phyloP scores from a whole-genome alignment of 2,329 filamentous ascomycete genomes.

The Aspergillus viridinutans region DNA sequence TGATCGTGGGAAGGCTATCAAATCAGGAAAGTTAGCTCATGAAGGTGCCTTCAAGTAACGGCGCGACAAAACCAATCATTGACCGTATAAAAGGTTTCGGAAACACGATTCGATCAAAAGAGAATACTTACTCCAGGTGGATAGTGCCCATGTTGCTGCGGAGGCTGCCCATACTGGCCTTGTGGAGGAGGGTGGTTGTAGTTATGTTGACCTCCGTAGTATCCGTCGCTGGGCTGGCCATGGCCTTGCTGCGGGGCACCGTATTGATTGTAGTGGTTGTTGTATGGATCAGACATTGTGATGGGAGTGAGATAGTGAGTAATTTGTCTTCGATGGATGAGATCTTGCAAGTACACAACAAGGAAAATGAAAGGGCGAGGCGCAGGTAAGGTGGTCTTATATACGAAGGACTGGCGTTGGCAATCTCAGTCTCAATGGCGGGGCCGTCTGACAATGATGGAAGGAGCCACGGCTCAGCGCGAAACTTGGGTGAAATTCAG shows the following conservation, averaged over 20 bases:
- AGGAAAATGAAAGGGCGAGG: background rate
- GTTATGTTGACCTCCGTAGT: constrained; percentile 18
- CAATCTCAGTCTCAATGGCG: background rate
- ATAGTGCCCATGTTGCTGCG: constrained; percentile 23
- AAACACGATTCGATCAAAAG: background rate
- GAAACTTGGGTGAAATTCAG: background rate
- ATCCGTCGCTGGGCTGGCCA: constrained; percentile 10
- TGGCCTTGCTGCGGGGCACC: constrained; percentile 8
- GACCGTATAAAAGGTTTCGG: background rate
- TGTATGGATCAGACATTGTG: constrained; percentile 14
- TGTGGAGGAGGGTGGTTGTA: constrained; percentile 19
- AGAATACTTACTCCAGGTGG: constrained; percentile 21
- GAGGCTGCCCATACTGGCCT: constrained; percentile 16
- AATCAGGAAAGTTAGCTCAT: background rate
- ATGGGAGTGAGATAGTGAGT: background rate
- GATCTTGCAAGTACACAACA: background rate
- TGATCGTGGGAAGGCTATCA: constrained; percentile 13
- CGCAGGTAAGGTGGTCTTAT: background rate
- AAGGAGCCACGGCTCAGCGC: background rate
- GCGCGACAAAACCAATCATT: background rate
- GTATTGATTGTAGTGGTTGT: constrained; percentile 20
- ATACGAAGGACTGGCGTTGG: background rate
- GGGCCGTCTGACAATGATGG: background rate
- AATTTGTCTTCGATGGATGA: background rate
- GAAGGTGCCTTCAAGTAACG: background rate